These are phyloP conservation scores for Leishmania tarentolae DNA, from an alignment of 208 protist species.

Conservation along the genomic window DNA sequence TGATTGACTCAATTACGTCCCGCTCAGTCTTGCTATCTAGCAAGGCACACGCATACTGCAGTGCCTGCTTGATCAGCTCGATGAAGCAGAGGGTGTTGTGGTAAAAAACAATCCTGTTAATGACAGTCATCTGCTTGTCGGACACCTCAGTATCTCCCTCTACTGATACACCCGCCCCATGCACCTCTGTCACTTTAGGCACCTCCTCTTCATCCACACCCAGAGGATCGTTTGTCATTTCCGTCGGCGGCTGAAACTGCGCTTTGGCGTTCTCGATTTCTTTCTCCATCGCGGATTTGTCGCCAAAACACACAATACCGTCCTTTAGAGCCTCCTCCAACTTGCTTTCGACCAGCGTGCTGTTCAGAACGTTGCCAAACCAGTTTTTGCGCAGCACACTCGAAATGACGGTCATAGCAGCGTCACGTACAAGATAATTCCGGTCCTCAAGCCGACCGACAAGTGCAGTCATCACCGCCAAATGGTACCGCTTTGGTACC, in stretches of 20 bases:
- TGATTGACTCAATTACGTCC: slow-evolving; percentile 88
- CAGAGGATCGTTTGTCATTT: slow-evolving; percentile 30
- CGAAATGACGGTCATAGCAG: slow-evolving; percentile 75
- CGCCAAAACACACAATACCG: slow-evolving; percentile 35
- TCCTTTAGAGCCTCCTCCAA: slow-evolving; percentile 41
- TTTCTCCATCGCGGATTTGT: slow-evolving; percentile 28
- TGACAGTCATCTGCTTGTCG: slow-evolving; percentile 49
- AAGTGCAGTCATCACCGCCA: slow-evolving; percentile 64
- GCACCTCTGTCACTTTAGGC: slow-evolving; percentile 8
- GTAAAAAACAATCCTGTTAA: slow-evolving; percentile 82
- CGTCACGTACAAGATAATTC: slow-evolving; percentile 86
- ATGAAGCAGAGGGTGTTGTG: slow-evolving; percentile 75
- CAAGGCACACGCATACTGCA: slow-evolving; percentile 63
- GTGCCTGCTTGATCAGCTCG: slow-evolving; percentile 62
- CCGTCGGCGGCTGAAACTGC: slow-evolving; percentile 50
- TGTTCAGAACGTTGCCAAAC: slow-evolving; percentile 84
- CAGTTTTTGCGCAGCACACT: slow-evolving; percentile 78
- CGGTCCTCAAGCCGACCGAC: slow-evolving; percentile 81
- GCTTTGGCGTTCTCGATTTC: slow-evolving; percentile 33
- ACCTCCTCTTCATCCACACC: slow-evolving; percentile 15
- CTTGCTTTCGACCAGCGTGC: slow-evolving; percentile 53
- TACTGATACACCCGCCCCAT: not conserved
- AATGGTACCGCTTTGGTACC: slow-evolving; percentile 78
- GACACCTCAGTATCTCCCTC: slow-evolving; percentile 25
- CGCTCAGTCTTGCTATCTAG: slow-evolving; percentile 87